A percentile compares a stretch with the other conserved stretches of the same genome.
Conservation (phyloP, 2,329 filamentous ascomycete species). For the Trichoderma endophyticum region DNA sequence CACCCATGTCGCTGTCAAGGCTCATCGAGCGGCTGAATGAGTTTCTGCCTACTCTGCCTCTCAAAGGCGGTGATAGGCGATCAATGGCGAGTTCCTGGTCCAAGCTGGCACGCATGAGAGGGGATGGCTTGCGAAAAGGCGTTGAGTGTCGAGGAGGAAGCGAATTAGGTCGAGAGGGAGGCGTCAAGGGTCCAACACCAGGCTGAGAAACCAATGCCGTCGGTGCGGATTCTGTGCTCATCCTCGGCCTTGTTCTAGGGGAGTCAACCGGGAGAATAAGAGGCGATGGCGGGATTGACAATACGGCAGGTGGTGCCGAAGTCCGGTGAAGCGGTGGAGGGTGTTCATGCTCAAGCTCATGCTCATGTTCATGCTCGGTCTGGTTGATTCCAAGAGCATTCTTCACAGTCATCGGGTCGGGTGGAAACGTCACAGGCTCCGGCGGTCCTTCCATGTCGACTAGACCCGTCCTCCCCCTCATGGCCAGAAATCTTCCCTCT, state of each 20-base stretch:
- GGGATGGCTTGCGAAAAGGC: slow-evolving; percentile 31
- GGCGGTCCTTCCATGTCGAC: slow-evolving; percentile 21
- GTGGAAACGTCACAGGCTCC: slow-evolving; percentile 11
- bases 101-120: slow-evolving; percentile 35
- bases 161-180: slow-evolving; percentile 28
- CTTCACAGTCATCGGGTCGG: slow-evolving; percentile 23
- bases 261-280: slow-evolving; percentile 31
- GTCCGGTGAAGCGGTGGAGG: not conserved
- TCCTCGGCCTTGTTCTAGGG: slow-evolving; percentile 16
- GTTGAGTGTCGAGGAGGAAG: slow-evolving; percentile 31
- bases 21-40: slow-evolving; percentile 37
- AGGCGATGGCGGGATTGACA: slow-evolving; percentile 31
- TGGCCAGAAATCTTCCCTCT: slow-evolving; percentile 29
- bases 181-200: slow-evolving; percentile 23
- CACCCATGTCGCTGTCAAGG: slow-evolving; percentile 29
- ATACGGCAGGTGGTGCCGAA: not conserved
- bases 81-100: slow-evolving; percentile 40
- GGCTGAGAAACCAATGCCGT: not conserved
- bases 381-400: slow-evolving; percentile 35
- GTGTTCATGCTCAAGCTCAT: not conserved
- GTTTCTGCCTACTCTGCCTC: slow-evolving; percentile 28
- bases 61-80: slow-evolving; percentile 35
- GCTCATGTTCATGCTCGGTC: slow-evolving; percentile 3
- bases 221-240: slow-evolving; percentile 30
- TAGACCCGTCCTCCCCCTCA: slow-evolving; percentile 29